Conservation (phyloP, 2,329 filamentous ascomycete species). For the Pestalotiopsis sp. region DNA sequence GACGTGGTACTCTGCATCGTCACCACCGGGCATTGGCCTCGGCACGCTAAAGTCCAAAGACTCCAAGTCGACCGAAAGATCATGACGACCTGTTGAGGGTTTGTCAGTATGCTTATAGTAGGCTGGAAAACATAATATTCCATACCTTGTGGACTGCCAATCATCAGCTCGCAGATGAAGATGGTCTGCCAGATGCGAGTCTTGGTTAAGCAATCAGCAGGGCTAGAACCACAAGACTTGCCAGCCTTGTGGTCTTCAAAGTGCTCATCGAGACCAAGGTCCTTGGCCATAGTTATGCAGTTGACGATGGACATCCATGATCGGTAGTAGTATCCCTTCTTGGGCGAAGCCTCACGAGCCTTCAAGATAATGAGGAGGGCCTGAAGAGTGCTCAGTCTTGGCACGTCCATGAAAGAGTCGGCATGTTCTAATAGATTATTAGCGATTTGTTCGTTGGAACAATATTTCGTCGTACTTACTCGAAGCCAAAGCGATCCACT, state of each 20-base stretch:
- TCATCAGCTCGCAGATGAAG: constrained; percentile 86
- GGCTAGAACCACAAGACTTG: constrained; percentile 67
- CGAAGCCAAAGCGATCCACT: constrained; percentile 89
- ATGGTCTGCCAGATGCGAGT: constrained; percentile 89
- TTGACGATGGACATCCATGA: constrained; percentile 97
- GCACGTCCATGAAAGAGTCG: constrained; percentile 90
- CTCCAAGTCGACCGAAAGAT: constrained; percentile 74
- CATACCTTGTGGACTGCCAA: constrained; percentile 87
- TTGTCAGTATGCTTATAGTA: background rate
- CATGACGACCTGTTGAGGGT: constrained; percentile 64
- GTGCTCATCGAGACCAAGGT: constrained; percentile 88
- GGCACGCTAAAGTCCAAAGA: constrained; percentile 76
- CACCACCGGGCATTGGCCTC: constrained; percentile 64
- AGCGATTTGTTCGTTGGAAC: constrained; percentile 20
- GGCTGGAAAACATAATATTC: too few species aligned
- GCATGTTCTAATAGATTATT: constrained; percentile 68
- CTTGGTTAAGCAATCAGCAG: constrained; percentile 79
- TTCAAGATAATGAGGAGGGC: constrained; percentile 86
- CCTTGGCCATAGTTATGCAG: constrained; percentile 90
- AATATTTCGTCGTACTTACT: constrained; percentile 52
- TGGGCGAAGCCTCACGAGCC: constrained; percentile 87
- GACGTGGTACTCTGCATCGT: constrained; percentile 76
- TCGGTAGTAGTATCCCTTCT: constrained; percentile 92
- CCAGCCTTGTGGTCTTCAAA: constrained; percentile 76
- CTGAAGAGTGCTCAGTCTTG: constrained; percentile 88